phyloP scores from a whole-genome alignment of 2,329 filamentous ascomycete species.

The Exophiala sp. region DNA sequence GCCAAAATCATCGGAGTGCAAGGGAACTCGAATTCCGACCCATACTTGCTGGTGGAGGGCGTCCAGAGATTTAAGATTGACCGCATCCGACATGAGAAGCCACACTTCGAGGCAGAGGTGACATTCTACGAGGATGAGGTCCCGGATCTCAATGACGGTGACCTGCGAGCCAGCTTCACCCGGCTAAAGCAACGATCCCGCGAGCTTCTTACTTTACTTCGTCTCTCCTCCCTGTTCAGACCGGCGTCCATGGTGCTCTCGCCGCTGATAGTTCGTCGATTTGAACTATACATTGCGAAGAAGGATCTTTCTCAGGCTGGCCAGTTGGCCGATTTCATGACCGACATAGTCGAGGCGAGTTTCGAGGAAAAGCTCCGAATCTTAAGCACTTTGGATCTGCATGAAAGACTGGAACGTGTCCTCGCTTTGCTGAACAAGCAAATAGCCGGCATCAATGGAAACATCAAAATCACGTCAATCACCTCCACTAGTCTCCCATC shows the following conservation, averaged over 20 bases:
- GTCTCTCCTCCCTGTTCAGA: constrained; percentile 77
- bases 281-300: constrained; percentile 80
- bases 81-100: constrained; percentile 67
- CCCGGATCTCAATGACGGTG: constrained; percentile 50
- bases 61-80: constrained; percentile 69
- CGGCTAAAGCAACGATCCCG: constrained; percentile 77
- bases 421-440: constrained; percentile 79
- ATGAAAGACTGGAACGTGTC: constrained; percentile 71
- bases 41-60: constrained; percentile 81
- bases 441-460: constrained; percentile 76
- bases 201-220: constrained; percentile 76
- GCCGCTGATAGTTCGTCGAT: constrained; percentile 74
- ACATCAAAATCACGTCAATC: constrained; percentile 75
- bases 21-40: constrained; percentile 66
- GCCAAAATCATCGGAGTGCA: constrained; percentile 74
- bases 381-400: constrained; percentile 71
- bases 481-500: constrained; percentile 60
- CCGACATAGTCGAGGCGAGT: constrained; percentile 78
- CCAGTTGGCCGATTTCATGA: constrained; percentile 89
- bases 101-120: constrained; percentile 80
- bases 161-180: constrained; percentile 65
- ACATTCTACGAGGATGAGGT: constrained; percentile 59
- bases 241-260: constrained; percentile 65
- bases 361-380: constrained; percentile 89
- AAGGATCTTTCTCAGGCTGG: constrained; percentile 80